Evolutionary conservation across 768 basidiomycete genomes (phyloP).

Genomic region (Suillus subalutaceus): DNA sequence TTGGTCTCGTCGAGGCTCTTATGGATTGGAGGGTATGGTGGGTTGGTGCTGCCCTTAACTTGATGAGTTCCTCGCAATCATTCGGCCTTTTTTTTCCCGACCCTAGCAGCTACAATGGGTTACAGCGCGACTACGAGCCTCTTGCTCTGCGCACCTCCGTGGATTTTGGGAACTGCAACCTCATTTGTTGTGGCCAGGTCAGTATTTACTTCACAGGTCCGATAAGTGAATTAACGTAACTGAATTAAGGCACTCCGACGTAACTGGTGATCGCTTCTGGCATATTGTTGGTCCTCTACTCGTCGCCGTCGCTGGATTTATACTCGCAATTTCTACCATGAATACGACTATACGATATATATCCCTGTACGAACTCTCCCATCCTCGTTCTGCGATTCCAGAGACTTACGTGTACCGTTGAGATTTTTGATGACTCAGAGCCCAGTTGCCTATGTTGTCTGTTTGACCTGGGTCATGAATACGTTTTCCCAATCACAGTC

Average conservation of each 20-base stretch:
- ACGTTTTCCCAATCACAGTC: slow-evolving; percentile 74
- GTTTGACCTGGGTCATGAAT: slow-evolving; percentile 55
- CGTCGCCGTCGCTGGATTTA: slow-evolving; percentile 66
- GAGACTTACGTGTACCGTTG: slow-evolving; percentile 2
- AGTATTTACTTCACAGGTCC: neutral
- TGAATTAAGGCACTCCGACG: slow-evolving; percentile 65
- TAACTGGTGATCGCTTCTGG: slow-evolving; percentile 67
- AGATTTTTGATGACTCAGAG: slow-evolving; percentile 79
- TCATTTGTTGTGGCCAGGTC: slow-evolving; percentile 58
- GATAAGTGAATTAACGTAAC: slow-evolving; percentile 11
- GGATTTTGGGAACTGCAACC: slow-evolving; percentile 58
- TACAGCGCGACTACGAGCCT: slow-evolving; percentile 63
- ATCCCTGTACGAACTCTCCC: slow-evolving; percentile 47
- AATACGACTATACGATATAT: slow-evolving; percentile 63
- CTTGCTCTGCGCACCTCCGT: slow-evolving; percentile 78
- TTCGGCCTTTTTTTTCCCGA: slow-evolving; percentile 84
- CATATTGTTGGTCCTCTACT: slow-evolving; percentile 60
- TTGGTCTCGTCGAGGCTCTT: slow-evolving; percentile 58
- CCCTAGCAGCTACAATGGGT: slow-evolving; percentile 74
- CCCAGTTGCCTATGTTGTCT: slow-evolving; percentile 68
- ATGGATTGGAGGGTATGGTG: slow-evolving; percentile 84
- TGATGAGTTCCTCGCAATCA: slow-evolving; percentile 56
- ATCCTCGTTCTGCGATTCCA: neutral
- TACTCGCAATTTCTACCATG: slow-evolving; percentile 65
- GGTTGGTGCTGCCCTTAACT: slow-evolving; percentile 66